Conservation (phyloP, 139 green algal species). For the Coelastrella sp. region DNA sequence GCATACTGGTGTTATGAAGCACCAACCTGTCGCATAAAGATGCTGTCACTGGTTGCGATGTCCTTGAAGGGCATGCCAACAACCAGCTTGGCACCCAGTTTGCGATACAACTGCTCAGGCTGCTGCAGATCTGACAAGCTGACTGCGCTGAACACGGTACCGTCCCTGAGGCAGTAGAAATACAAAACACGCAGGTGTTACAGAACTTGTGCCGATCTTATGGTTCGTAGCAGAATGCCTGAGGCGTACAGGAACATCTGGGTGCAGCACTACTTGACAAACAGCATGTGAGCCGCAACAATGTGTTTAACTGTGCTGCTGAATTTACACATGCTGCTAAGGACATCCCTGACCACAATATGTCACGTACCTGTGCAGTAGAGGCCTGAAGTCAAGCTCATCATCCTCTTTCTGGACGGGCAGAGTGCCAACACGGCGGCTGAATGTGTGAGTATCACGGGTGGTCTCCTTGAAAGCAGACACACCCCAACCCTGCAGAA, state of each 20-base stretch:
- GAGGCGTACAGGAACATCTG: no score
- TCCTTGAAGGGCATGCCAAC: slow-evolving; percentile 99
- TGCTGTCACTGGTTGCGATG: slow-evolving; percentile 92
- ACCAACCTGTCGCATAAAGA: slow-evolving; percentile 79
- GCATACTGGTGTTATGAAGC: not conserved
- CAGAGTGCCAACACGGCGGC: slow-evolving; percentile 79
- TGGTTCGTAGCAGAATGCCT: no score
- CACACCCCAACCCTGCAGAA: slow-evolving; percentile 74
- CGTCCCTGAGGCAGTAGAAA: slow-evolving; percentile 53
- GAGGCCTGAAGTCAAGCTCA: slow-evolving; percentile 83
- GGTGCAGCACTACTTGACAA: no score
- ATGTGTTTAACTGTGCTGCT: no score
- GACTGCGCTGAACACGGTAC: slow-evolving; percentile 70
- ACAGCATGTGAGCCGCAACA: no score
- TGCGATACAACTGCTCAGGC: slow-evolving; percentile 80
- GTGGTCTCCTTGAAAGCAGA: slow-evolving; percentile 84
- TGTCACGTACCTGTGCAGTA: slow-evolving; percentile 85
- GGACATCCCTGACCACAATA: not conserved
- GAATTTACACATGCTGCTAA: no score
- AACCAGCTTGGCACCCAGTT: slow-evolving; percentile 93
- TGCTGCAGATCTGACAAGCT: slow-evolving; percentile 64
- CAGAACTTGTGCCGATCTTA: no score
- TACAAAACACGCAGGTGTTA: not conserved
- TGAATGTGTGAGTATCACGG: slow-evolving; percentile 92
- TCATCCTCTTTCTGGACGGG: slow-evolving; percentile 84